These are phyloP conservation scores for Colletotrichum filicis DNA, from an alignment of 2,329 filamentous ascomycete species.

Conservation along the genomic window DNA sequence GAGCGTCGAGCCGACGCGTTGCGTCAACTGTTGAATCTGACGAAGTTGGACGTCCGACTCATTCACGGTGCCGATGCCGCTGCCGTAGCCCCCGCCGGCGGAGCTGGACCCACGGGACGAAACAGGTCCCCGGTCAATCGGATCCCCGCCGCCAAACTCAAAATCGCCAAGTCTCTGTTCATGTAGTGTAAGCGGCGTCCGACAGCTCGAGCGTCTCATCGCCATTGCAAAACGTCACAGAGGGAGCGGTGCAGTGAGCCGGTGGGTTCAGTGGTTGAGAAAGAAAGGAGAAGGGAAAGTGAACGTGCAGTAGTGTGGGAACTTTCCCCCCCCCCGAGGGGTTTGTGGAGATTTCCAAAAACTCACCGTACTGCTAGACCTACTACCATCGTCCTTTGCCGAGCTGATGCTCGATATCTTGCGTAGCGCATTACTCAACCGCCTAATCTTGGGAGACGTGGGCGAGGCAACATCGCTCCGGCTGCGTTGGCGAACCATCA, in stretches of 20 bases:
- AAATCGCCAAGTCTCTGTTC: slow-evolving; percentile 8
- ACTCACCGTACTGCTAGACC: background rate
- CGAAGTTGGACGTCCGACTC: slow-evolving; percentile 46
- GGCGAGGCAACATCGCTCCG: slow-evolving; percentile 3
- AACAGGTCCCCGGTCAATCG: background rate
- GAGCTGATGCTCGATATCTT: slow-evolving; percentile 1
- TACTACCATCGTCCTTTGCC: background rate
- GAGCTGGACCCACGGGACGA: slow-evolving; percentile 38
- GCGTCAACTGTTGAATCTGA: slow-evolving; percentile 48
- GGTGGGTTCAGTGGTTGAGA: too few relatives aligned
- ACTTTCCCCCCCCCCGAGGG: too few relatives aligned
- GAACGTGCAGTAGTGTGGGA: background rate
- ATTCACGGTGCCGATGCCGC: slow-evolving; percentile 36
- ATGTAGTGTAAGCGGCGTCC: background rate
- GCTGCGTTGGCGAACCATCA: slow-evolving; percentile 13
- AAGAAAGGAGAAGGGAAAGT: background rate
- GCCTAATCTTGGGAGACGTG: background rate
- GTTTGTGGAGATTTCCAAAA: background rate
- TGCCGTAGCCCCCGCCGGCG: slow-evolving; percentile 23
- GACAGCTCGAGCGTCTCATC: background rate
- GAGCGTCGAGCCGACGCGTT: slow-evolving; percentile 48
- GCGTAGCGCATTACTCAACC: background rate
- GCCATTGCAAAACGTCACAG: background rate
- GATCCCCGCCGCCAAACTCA: background rate
- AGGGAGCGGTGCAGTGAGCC: too few relatives aligned